These are phyloP conservation scores for Podosphaera aphanis DNA, from an alignment of 2,329 filamentous ascomycete genomes.

Conservation along the genomic window DNA sequence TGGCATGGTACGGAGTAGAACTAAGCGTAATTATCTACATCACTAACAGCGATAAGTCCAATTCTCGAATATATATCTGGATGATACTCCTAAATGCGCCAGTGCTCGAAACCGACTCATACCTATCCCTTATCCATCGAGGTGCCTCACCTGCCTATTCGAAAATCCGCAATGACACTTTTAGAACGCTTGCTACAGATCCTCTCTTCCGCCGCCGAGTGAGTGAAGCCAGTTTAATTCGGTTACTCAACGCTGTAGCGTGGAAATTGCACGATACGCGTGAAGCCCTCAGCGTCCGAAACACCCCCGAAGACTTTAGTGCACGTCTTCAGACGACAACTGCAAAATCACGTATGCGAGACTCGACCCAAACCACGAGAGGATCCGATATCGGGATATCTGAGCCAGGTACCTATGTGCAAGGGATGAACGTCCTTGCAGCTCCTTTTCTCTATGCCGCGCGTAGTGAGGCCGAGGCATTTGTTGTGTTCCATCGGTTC, in stretches of 20 bases:
- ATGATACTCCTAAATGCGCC: constrained; percentile 76
- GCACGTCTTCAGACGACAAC: constrained; percentile 11
- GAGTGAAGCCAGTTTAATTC: constrained; percentile 83
- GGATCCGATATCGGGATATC: constrained; percentile 34
- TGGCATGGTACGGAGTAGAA: constrained; percentile 41
- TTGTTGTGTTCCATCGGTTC: constrained; percentile 69
- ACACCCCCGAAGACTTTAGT: constrained; percentile 3
- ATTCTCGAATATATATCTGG: constrained; percentile 87
- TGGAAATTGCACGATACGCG: constrained; percentile 77
- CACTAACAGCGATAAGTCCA: constrained; percentile 34
- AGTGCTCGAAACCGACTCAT: constrained; percentile 64
- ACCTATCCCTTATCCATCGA: constrained; percentile 74
- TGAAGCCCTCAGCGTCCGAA: constrained; percentile 16
- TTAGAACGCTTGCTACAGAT: constrained; percentile 86
- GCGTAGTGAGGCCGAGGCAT: constrained; percentile 83
- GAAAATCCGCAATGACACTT: constrained; percentile 97
- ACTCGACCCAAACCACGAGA: constrained; percentile 37
- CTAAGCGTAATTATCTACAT: constrained; percentile 3
- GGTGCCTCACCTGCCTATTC: constrained; percentile 85
- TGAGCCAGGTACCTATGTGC: constrained; percentile 73
- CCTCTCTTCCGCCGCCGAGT: constrained; percentile 91
- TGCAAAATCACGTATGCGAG: constrained; percentile 26
- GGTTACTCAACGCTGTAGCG: constrained; percentile 79
- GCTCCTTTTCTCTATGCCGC: constrained; percentile 91
- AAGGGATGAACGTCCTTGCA: constrained; percentile 96